Conservation (phyloP, 495 filamentous ascomycete species). For the Neurospora sp. region DNA sequence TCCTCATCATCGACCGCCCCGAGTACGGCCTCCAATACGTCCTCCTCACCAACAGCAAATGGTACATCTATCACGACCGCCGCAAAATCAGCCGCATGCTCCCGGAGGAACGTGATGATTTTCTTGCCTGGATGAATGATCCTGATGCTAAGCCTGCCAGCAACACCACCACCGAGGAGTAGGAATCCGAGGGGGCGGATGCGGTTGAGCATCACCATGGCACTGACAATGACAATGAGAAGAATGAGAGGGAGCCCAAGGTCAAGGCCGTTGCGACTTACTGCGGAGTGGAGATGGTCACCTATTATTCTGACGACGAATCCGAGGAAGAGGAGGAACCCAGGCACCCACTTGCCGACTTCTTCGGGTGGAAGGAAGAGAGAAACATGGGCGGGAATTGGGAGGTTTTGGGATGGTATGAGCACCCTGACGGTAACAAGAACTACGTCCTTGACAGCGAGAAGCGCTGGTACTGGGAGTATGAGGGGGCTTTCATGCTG, state of each 20-base stretch:
- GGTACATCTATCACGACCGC: neutral
- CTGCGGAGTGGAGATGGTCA: neutral
- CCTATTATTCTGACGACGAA: neutral
- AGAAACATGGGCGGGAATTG: neutral
- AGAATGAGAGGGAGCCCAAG: neutral
- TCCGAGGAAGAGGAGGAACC: neutral
- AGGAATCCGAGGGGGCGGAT: neutral
- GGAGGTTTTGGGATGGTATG: neutral
- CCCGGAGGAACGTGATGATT: neutral
- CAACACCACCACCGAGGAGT: neutral
- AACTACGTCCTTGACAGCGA: neutral
- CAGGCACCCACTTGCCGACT: neutral
- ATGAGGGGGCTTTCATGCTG: neutral
- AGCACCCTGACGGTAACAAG: neutral
- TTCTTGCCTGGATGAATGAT: neutral
- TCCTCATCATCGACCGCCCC: neutral
- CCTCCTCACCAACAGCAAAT: neutral
- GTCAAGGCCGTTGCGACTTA: neutral
- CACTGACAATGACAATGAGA: neutral
- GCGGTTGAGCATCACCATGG: neutral
- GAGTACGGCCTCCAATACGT: neutral
- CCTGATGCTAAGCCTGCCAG: neutral
- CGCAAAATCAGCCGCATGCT: neutral
- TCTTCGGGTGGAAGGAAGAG: neutral
- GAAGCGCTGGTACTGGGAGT: neutral